A percentile compares a stretch with the other conserved stretches of the same genome.
phyloP scores from a whole-genome alignment of 2,329 filamentous ascomycete genomes.

The Ascochyta pisi region DNA sequence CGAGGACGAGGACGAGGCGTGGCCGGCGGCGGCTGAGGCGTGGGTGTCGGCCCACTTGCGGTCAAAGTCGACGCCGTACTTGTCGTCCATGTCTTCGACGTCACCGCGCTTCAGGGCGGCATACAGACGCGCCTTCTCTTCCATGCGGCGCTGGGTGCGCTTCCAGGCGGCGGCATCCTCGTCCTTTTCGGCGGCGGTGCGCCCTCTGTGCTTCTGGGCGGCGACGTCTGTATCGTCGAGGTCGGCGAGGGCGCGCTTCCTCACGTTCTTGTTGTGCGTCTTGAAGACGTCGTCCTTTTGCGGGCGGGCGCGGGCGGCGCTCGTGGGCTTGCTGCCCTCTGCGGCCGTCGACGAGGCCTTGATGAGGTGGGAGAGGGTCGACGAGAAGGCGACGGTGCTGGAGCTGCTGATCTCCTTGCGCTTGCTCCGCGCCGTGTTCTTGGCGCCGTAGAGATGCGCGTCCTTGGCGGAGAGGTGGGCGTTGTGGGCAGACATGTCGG shows the following conservation, averaged over 20 bases:
- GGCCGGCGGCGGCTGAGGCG: constrained; percentile 50
- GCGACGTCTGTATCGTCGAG: constrained; percentile 60
- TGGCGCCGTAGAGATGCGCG: constrained; percentile 77
- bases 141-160: constrained; percentile 80
- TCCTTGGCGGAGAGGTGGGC: constrained; percentile 56
- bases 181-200: constrained; percentile 60
- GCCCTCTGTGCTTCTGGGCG: constrained; percentile 67
- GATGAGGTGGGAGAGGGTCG: constrained; percentile 84
- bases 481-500: constrained; percentile 9
- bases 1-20: constrained; percentile 45
- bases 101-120: constrained; percentile 91
- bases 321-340: constrained; percentile 50
- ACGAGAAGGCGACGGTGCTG: constrained; percentile 82
- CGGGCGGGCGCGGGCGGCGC: constrained; percentile 60
- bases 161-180: constrained; percentile 65
- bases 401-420: constrained; percentile 73
- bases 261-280: constrained; percentile 67
- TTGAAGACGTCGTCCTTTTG: constrained; percentile 74
- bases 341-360: constrained; percentile 50
- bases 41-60: constrained; percentile 86
- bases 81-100: constrained; percentile 67
- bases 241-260: constrained; percentile 68
- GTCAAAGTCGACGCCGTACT: constrained; percentile 87
- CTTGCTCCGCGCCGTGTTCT: constrained; percentile 62
- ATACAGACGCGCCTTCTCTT: constrained; percentile 88